Percentiles rank a stretch among this genome's conserved stretches.
Evolutionary conservation across 805 yeast species (phyloP).

Genomic region (Vanderwaltozyma tropicalis): DNA sequence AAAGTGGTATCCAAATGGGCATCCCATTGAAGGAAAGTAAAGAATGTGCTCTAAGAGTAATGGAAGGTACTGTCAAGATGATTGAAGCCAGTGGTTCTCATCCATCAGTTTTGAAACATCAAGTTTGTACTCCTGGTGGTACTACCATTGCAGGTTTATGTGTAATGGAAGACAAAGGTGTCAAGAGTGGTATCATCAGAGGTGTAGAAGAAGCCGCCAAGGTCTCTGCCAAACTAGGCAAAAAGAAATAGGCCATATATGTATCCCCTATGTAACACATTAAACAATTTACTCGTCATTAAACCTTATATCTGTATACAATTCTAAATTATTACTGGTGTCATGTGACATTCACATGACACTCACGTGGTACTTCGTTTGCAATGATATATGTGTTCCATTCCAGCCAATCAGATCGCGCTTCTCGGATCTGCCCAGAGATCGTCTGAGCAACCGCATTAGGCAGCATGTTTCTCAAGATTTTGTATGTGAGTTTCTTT

Average conservation of each 20-base stretch:
- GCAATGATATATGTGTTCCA: no score
- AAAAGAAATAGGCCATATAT: slow-evolving; percentile 26
- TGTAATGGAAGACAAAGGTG: slow-evolving; percentile 84
- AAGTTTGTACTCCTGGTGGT: slow-evolving; percentile 95
- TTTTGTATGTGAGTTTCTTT: no score
- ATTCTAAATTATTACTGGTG: no score
- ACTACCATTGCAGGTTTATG: slow-evolving; percentile 93
- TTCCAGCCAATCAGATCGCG: no score
- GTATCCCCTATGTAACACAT: not conserved
- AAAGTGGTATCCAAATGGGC: slow-evolving; percentile 92
- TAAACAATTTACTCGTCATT: no score
- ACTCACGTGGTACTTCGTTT: not conserved
- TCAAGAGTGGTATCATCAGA: slow-evolving; percentile 76
- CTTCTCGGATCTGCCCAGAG: no score
- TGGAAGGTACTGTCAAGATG: slow-evolving; percentile 92
- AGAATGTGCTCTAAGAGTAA: slow-evolving; percentile 83
- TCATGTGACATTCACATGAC: not conserved
- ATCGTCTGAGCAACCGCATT: no score
- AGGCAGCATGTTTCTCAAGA: no score
- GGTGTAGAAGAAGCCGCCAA: slow-evolving; percentile 90
- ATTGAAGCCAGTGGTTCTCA: slow-evolving; percentile 70
- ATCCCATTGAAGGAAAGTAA: slow-evolving; percentile 75
- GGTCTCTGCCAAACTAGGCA: slow-evolving; percentile 53
- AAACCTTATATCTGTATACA: no score
- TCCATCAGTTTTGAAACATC: slow-evolving; percentile 79